These are phyloP conservation scores for Triticum aestivum DNA, from an alignment of 176 grass and related monocot genomes.

Conservation along the genomic window DNA sequence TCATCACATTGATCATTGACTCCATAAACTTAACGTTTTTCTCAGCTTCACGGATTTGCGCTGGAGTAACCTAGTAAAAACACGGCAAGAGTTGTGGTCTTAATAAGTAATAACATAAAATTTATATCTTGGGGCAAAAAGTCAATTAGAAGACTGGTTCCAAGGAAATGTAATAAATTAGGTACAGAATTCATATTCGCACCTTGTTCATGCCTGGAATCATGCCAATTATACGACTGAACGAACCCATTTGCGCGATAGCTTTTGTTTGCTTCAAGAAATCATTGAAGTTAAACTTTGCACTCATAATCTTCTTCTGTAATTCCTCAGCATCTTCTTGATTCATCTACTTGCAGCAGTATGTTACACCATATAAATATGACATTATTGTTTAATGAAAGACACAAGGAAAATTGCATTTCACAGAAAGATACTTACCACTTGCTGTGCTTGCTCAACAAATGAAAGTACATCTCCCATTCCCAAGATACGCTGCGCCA, in stretches of 20 bases:
- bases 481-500: slow-evolving; percentile 88
- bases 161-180: slow-evolving; percentile 10
- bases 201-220: slow-evolving; percentile 71
- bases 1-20: slow-evolving; percentile 94
- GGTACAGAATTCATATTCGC: slow-evolving; percentile 15
- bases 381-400: slow-evolving; percentile 4
- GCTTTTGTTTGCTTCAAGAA: slow-evolving; percentile 87
- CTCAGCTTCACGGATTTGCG: slow-evolving; percentile 97
- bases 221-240: slow-evolving; percentile 57
- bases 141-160: slow-evolving; percentile 11
- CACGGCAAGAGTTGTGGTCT: neutral
- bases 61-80: slow-evolving; percentile 77
- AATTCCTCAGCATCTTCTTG: slow-evolving; percentile 97
- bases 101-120: neutral
- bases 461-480: slow-evolving; percentile 99
- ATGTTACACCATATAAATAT: slow-evolving; percentile 9
- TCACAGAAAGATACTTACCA: slow-evolving; percentile 48
- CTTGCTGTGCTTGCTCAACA: slow-evolving; percentile 95
- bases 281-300: slow-evolving; percentile 96
- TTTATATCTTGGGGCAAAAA: neutral
- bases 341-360: slow-evolving; percentile 67
- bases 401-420: slow-evolving; percentile 13
- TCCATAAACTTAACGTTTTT: slow-evolving; percentile 90
- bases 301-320: slow-evolving; percentile 94
- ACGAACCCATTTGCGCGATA: slow-evolving; percentile 80